Conservation (phyloP, 768 basidiomycete species). For the Pulveroboletus sp. region DNA sequence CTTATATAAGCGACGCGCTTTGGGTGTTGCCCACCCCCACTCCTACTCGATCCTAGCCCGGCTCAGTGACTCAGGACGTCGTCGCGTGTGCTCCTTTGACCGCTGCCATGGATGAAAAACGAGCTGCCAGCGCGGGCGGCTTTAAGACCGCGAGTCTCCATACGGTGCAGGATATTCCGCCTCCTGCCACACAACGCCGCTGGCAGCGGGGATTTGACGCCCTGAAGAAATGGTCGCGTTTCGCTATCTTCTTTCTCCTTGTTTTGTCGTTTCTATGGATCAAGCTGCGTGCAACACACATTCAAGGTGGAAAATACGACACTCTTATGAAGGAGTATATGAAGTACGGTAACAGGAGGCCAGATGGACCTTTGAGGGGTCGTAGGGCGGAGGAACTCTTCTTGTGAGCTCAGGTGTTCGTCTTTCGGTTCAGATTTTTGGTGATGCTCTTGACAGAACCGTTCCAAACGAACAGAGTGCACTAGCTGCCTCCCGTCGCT, state of each 20-base stretch:
- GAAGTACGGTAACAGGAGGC: constrained; percentile 12
- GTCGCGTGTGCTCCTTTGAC: neutral
- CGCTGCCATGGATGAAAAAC: constrained; percentile 19
- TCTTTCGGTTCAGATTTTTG: neutral
- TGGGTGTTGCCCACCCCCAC: too few relatives aligned
- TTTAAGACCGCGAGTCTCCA: neutral
- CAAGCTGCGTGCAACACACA: neutral
- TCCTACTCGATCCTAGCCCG: too few relatives aligned
- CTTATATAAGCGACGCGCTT: too few relatives aligned
- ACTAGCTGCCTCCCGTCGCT: constrained; percentile 46
- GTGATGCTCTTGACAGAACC: constrained; percentile 31
- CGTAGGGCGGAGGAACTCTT: constrained; percentile 41
- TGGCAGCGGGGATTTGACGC: neutral
- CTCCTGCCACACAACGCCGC: constrained; percentile 13
- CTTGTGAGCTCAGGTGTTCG: constrained; percentile 32
- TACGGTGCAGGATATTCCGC: constrained; percentile 11
- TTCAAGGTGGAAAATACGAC: constrained; percentile 11
- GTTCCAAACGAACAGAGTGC: constrained; percentile 50
- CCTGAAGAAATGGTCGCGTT: constrained; percentile 13
- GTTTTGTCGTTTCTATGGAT: constrained; percentile 15
- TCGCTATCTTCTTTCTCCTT: constrained; percentile 9
- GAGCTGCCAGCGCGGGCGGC: neutral
- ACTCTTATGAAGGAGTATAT: constrained; percentile 16
- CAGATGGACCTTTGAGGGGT: constrained; percentile 24
- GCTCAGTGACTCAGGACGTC: too few relatives aligned